Conservation (phyloP, 2,329 filamentous ascomycete species). For the Nannizziopsis arthrosporioides region DNA sequence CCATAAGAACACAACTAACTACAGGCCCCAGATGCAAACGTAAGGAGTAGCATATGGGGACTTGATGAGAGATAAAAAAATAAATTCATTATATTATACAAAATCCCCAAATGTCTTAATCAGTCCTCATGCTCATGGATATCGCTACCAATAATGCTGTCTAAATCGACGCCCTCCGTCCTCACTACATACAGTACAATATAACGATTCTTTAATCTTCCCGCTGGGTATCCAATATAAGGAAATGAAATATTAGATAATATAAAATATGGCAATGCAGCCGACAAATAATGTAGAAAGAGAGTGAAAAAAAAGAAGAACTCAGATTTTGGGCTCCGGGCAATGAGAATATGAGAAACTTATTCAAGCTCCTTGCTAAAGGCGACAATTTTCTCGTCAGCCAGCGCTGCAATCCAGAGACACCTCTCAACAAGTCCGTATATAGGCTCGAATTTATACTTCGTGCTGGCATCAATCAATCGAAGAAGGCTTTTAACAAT, state of each 20-base stretch:
- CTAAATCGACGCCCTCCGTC: too few species aligned
- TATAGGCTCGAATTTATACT: conserved; percentile 48
- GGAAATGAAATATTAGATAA: too few species aligned
- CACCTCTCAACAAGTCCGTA: conserved; percentile 50
- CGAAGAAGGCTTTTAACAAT: conserved; percentile 54
- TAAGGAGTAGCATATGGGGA: too few species aligned
- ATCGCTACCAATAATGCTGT: too few species aligned
- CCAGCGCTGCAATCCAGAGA: conserved; percentile 51
- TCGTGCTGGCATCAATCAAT: conserved; percentile 52
- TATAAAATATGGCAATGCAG: background rate
- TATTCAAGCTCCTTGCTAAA: conserved; percentile 34
- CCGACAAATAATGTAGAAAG: background rate
- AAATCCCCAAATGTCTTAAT: too few species aligned
- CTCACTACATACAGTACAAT: too few species aligned
- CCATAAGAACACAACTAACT: background rate
- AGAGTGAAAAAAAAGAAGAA: background rate
- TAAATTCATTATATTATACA: too few species aligned
- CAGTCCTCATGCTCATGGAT: too few species aligned
- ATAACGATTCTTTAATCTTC: too few species aligned
- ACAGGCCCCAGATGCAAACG: too few species aligned
- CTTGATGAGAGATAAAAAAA: too few species aligned
- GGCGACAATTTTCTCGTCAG: conserved; percentile 45
- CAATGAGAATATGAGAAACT: background rate
- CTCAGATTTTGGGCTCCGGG: background rate
- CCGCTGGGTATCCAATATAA: too few species aligned